These are phyloP conservation scores for Cyclotella sp. DNA, from an alignment of 108 stramenopile genomes.

Conservation along the genomic window DNA sequence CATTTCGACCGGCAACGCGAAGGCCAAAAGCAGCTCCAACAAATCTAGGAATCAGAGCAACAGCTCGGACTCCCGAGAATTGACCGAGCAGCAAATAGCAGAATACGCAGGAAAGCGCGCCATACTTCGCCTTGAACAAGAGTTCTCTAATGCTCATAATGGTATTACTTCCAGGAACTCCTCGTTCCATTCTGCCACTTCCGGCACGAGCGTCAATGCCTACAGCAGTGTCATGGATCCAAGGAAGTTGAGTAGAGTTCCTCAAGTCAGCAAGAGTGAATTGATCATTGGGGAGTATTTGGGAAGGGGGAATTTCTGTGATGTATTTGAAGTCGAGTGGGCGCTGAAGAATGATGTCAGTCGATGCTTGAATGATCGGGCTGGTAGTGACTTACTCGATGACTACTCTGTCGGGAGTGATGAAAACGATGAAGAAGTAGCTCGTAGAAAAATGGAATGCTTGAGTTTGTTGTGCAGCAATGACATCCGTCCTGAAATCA, in stretches of 20 bases:
- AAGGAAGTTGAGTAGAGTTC: slow-evolving; percentile 29
- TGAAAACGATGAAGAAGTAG: neutral
- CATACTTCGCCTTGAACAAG: slow-evolving; percentile 33
- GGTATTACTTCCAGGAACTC: neutral
- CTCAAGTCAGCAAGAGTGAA: slow-evolving; percentile 39
- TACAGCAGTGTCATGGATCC: slow-evolving; percentile 36
- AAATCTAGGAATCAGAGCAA: neutral
- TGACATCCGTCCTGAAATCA: neutral
- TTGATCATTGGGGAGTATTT: slow-evolving; percentile 44
- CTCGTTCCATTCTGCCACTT: neutral
- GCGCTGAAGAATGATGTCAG: neutral
- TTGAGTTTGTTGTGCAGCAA: slow-evolving; percentile 1
- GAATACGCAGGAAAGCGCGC: slow-evolving; percentile 45
- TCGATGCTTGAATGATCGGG: neutral
- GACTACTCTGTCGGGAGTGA: neutral
- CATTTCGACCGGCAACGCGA: neutral
- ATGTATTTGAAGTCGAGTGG: slow-evolving; percentile 49
- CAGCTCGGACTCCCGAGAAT: neutral
- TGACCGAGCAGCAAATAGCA: slow-evolving; percentile 39
- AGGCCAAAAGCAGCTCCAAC: neutral
- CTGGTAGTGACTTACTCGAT: neutral
- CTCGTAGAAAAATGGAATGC: neutral
- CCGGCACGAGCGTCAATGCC: neutral
- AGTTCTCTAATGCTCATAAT: slow-evolving; percentile 13
- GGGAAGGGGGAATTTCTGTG: slow-evolving; percentile 47